phyloP scores from a whole-genome alignment of 2,329 filamentous ascomycete species.

The Trichoderma sp. region DNA sequence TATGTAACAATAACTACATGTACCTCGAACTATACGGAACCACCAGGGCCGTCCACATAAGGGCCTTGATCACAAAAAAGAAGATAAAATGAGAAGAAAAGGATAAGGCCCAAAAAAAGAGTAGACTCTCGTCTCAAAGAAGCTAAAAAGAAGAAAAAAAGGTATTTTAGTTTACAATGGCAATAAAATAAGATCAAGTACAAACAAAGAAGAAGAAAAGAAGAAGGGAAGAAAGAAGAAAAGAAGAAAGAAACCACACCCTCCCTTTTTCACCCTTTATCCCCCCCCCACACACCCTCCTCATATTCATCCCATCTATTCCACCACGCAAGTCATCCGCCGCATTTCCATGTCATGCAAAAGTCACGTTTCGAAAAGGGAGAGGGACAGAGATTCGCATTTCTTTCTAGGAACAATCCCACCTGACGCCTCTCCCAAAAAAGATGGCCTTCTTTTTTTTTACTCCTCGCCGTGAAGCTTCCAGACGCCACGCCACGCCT shows the following conservation, averaged over 20 bases:
- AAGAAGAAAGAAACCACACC: not conserved
- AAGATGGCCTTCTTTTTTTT: not conserved
- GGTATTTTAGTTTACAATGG: not conserved
- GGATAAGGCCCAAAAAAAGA: not conserved
- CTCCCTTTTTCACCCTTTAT: not conserved
- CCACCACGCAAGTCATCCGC: not conserved
- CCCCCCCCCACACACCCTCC: not conserved
- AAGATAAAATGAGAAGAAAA: not conserved
- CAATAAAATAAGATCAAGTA: not conserved
- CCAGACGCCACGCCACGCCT: not conserved
- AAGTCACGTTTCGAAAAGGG: not conserved
- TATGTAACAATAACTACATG: not conserved
- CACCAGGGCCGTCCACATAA: not conserved
- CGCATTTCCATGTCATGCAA: not conserved
- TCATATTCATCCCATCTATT: not conserved
- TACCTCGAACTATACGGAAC: not conserved
- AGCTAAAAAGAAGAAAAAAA: not conserved
- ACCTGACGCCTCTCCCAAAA: not conserved
- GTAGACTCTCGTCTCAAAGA: too few relatives aligned
- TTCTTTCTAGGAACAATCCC: not conserved
- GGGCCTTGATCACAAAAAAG: not conserved
- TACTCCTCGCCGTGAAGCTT: not conserved
- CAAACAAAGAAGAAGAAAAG: not conserved
- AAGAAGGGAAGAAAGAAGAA: not conserved
- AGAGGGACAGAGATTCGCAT: not conserved